Percentiles rank a stretch among this genome's conserved stretches.
These are phyloP conservation scores for Persicaria tinctoria DNA, from an alignment of 148 eudicot genomes.

Conservation along the genomic window DNA sequence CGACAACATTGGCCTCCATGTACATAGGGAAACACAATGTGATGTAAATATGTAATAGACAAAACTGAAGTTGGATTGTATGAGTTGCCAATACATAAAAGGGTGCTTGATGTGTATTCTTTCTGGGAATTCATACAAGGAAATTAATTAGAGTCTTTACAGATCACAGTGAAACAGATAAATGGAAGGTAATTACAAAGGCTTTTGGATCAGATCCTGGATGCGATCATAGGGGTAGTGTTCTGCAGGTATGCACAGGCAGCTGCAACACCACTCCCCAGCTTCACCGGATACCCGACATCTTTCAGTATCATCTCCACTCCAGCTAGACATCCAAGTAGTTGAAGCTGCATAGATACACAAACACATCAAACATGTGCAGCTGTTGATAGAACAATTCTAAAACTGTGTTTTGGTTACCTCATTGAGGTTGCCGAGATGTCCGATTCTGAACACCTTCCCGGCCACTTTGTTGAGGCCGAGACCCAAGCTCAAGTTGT, in stretches of 20 bases:
- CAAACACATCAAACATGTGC: not conserved
- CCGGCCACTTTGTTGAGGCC: conserved; percentile 98
- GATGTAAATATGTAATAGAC: not conserved
- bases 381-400: not conserved
- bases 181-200: conserved; percentile 8
- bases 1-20: too few species aligned
- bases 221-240: conserved; percentile 71
- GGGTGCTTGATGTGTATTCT: not conserved
- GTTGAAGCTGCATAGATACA: conserved; percentile 59
- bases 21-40: not conserved
- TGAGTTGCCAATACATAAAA: not conserved
- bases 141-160: conserved; percentile 1
- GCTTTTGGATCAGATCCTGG: conserved; percentile 60
- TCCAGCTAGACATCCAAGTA: conserved; percentile 91
- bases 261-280: conserved; percentile 91
- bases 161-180: not conserved
- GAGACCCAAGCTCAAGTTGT: conserved; percentile 91
- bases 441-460: conserved; percentile 98
- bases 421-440: conserved; percentile 90
- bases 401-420: conserved; percentile 25
- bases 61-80: not conserved
- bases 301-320: conserved; percentile 99
- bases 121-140: conserved; percentile 1
- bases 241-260: conserved; percentile 77
- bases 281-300: conserved; percentile 90